Conservation (phyloP, 805 yeast species). For the Alloascoidea hylecoeti region DNA sequence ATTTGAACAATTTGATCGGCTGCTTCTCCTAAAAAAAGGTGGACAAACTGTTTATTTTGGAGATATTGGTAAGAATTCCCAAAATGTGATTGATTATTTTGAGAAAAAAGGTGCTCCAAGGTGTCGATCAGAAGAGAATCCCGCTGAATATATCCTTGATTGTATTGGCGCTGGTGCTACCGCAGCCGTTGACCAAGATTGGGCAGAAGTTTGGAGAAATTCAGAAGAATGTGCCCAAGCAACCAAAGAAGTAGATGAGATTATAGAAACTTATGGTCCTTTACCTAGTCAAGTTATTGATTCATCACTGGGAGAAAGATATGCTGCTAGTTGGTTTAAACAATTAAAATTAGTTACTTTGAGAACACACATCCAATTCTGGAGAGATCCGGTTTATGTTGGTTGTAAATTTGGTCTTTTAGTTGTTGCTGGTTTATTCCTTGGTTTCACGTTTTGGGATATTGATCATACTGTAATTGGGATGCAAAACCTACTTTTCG, state of each 20-base stretch:
- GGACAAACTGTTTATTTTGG: conserved; percentile 10
- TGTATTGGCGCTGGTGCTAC: conserved; percentile 1
- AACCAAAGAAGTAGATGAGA: conserved; percentile 13
- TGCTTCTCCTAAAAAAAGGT: conserved; percentile 15
- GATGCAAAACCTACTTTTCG: conserved; percentile 44
- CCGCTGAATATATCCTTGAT: conserved; percentile 18
- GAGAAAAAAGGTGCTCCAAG: conserved; percentile 8
- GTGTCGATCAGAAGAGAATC: conserved; percentile 13
- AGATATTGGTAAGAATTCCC: conserved; percentile 3
- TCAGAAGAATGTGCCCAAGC: conserved; percentile 1
- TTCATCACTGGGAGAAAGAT: conserved; percentile 18
- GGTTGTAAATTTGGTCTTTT: conserved; percentile 43
- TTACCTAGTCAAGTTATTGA: background rate
- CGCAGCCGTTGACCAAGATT: background rate
- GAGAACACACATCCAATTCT: conserved; percentile 44
- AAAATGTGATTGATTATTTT: conserved; percentile 10
- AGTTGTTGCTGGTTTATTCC: conserved; percentile 39
- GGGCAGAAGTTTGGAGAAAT: background rate
- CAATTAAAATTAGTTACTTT: conserved; percentile 31
- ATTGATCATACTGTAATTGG: conserved; percentile 48
- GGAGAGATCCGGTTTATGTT: conserved; percentile 49
- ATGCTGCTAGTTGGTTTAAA: conserved; percentile 26
- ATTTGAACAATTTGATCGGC: conserved; percentile 17
- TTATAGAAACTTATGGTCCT: conserved; percentile 26
- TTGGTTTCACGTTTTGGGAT: conserved; percentile 56